Percentiles rank a stretch among this genome's conserved stretches.
Conservation (phyloP, 31 red algal genomes). For the Pterothamnion heteromorphum region DNA sequence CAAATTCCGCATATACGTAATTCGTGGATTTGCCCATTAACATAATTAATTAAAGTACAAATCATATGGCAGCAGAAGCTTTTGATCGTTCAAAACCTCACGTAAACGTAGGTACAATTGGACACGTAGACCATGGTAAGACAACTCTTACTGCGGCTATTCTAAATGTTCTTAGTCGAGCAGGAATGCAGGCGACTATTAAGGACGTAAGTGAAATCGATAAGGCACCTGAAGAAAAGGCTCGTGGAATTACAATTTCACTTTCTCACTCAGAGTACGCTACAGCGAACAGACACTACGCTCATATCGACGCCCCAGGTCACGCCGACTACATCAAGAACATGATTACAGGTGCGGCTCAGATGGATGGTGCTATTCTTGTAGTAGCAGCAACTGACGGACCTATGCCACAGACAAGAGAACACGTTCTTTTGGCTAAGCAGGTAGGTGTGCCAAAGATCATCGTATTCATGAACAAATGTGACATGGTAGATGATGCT, state of each 20-base stretch:
- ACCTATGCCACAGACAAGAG: constrained; percentile 95
- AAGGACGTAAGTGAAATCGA: constrained; percentile 95
- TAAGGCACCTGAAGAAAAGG: constrained; percentile 95
- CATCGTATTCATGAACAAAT: constrained; percentile 98
- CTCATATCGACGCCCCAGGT: constrained; percentile 97
- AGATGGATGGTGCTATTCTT: constrained; percentile 98
- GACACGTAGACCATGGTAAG: constrained; percentile 98
- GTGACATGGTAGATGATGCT: constrained; percentile 89
- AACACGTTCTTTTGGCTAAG: constrained; percentile 88
- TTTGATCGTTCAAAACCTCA: constrained; percentile 89
- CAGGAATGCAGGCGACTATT: constrained; percentile 71
- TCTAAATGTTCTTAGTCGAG: constrained; percentile 80
- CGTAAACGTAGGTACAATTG: constrained; percentile 93
- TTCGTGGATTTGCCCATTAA: too few relatives aligned
- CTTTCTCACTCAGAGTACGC: constrained; percentile 92
- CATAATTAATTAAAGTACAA: too few relatives aligned
- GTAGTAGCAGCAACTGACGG: constrained; percentile 93
- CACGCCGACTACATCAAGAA: constrained; percentile 99
- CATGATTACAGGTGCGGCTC: constrained; percentile 98
- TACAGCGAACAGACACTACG: constrained; percentile 80
- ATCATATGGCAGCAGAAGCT: not conserved
- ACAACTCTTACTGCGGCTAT: constrained; percentile 98
- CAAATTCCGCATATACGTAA: too few relatives aligned
- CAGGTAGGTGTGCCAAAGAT: constrained; percentile 98
- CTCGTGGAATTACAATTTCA: constrained; percentile 93